Percentiles rank a stretch among this genome's conserved stretches.
These are phyloP conservation scores for Cardamine occulta DNA, from an alignment of 345 rosid species.

Conservation along the genomic window DNA sequence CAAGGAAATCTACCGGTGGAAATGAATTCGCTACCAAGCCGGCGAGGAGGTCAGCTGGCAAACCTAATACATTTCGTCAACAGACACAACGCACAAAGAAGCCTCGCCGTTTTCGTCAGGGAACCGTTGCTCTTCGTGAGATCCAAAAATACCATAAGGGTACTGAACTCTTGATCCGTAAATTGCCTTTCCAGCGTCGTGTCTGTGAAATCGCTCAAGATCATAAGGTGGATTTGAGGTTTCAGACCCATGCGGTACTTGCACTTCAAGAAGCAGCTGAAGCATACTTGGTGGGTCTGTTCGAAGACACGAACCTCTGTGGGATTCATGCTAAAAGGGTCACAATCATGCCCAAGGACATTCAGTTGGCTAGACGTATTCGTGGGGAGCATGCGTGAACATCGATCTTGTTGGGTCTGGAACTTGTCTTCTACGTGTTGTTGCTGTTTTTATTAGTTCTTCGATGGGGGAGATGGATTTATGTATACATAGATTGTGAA, in stretches of 20 bases:
- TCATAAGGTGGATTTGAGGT: slow-evolving; percentile 61
- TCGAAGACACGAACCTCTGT: slow-evolving; percentile 69
- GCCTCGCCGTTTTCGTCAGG: slow-evolving; percentile 12
- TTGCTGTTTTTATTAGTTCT: not conserved
- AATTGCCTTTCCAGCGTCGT: slow-evolving; percentile 65
- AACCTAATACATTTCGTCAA: no score
- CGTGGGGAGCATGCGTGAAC: slow-evolving; percentile 69
- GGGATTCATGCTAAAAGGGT: slow-evolving; percentile 71
- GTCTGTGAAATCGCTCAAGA: slow-evolving; percentile 72
- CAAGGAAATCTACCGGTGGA: not conserved
- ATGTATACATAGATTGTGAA: not conserved
- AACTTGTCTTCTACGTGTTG: not conserved
- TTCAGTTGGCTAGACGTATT: slow-evolving; percentile 66
- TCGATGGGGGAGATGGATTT: not conserved
- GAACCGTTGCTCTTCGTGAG: slow-evolving; percentile 49
- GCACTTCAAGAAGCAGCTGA: slow-evolving; percentile 79
- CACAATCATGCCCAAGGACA: slow-evolving; percentile 72
- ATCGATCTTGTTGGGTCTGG: not conserved
- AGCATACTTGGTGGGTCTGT: slow-evolving; percentile 66
- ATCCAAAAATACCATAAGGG: slow-evolving; percentile 59
- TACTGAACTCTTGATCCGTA: slow-evolving; percentile 65
- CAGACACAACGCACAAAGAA: not conserved
- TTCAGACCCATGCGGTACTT: slow-evolving; percentile 65
- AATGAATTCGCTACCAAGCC: not conserved
- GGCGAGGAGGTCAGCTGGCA: not conserved